Evolutionary conservation across 345 rosid genomes (phyloP), one percentile per base, ranked within the genome.

Genomic region (Acer yangbiense): DNA sequence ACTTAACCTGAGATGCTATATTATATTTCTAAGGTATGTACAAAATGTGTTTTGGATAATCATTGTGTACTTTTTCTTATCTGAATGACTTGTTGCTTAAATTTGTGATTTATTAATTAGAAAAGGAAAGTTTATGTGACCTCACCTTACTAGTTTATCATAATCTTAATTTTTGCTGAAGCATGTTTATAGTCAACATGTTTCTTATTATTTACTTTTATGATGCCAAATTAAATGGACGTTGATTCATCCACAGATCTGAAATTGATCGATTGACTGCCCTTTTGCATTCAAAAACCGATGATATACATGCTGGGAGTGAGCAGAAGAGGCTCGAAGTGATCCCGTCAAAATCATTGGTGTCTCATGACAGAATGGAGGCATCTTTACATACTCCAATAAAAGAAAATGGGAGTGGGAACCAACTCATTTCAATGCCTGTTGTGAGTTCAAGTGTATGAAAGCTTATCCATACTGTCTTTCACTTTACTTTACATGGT

Each of bases 251-350:
- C 68, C 48, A 18, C 94, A 97, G 99, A 79, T 85, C 94, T 39
- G 99, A 97, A 87, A 87, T 93, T 82, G 94, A 93, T 85, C 94
- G 80, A 25, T 75, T 97, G 85, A 93, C 95, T 21, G 76, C 93
- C 41, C 77, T 97, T 60, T 83, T 97, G 79, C 94, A 76, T 44
- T 90, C 95, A 57, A 90, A 85, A 86, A 83, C 83, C 79, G 81
- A 65, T 78, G 93, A 87, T 65, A 46, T 75, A 39, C 81, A 87
- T 68, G 69, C 80, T 82, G 84, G 71, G 68, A 76, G 62, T 60
- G 86, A 83, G 72, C 87, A 87, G 76, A 89, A 85, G 79, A 84
- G 58, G 67, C 81, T 87, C 71, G 90, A 88, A 77, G 78, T 25
- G 77, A 66, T 76, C 71, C 82, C 78, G 72, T 74, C 83, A 60